Evolutionary conservation across 139 green algal genomes (phyloP), one percentile per base, ranked within the genome.

Genomic region (Tetraselmis striata): DNA sequence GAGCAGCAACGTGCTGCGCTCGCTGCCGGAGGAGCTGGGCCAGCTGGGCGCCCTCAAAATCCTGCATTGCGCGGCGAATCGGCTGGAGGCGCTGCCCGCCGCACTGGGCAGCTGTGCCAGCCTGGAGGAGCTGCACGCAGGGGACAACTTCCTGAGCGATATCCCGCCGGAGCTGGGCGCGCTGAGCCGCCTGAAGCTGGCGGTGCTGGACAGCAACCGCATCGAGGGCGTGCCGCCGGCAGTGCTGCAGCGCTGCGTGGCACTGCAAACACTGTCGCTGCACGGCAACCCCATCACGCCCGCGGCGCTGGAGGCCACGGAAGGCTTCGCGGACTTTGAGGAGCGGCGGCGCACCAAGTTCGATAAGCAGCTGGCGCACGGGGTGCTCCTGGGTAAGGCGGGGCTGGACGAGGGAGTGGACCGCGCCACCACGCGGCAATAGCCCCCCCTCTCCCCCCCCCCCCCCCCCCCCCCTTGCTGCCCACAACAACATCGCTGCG

Each of bases 211-310:
- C 77, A 81, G 83, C 59, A 96, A 96, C 84, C 78, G 28, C n/a
- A 88, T 95, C 29, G 28, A 27, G 0, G 76, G 75, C 5, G 85
- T 97, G n/a, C 93, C 93, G 0, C n/a, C 83, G 0, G 86, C 81
- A 0, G 29, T 97, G 25, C 86, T 97, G n/a, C 45, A 58, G 28
- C 85, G 83, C 76, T 97, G 93, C 80, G 30, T 32, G 28, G 30
- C 75, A 2, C 83, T 97, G 59, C 89, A 95, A 27, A 95, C 93
- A 2, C 83, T 97, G 24, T 86, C 81, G 2, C 84, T 97, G 32
- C 93, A 96, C 78, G 79, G 80, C 32, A 95, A 94, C 80, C 89
- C 92, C 29, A 88, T 97, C 80, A 90, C 82, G 1, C 67, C 88
- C 0, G 84, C 90, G 31, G 79, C 59, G 24, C 81, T 93, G 58